Evolutionary conservation across 192 early-diverging fungal species (phyloP), one percentile per base, ranked within the genome.

Genomic region (Geosiphon pyriformis): DNA sequence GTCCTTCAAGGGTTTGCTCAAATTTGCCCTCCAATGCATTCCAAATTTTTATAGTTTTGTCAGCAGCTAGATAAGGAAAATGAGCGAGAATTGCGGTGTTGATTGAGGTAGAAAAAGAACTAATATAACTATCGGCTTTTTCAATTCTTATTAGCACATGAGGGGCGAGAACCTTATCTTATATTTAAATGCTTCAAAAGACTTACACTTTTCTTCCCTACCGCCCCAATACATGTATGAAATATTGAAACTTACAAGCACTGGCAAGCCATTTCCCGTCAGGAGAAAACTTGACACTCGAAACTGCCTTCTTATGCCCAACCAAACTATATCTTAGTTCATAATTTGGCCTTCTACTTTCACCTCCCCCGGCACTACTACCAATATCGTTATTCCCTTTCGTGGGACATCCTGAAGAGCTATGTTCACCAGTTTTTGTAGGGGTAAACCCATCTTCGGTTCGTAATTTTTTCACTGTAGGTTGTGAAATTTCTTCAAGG

Each of bases 261-360:
- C 91, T 93, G 47, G 95, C 95, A 29, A 99, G 84, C 94, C 92
- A 96, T 73, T 90, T 88, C 32, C 97, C 97, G 73, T 98, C 94
- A 4, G 97, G 97, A 22, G 95, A 98, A 72, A 95, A 98, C 76
- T 98, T 98, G 15, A 98, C 95, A 55, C 91, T 87, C 0, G 94
- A 95, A 0, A 98, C 87, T 4, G 92, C 89, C 80, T 92, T 95
- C 49, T 90, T 91, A 77, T 99, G 97, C 2, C 97, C 97, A 1
- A 90, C 86, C 32, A 98, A 84, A 26, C 90, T 92, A 72, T 90
- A 92, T 55, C 87, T 92, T 6, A 94, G 78, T 61, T 88, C 79
- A 65, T 98, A 96, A 62, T 94, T 88, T 17, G 94, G 92, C 66
- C 82, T 78, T 68, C 81, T 52, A 2, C 57, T 29, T 3, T 56